Conservation (phyloP, 306 rosid species). For the Gillenia trifoliata region DNA sequence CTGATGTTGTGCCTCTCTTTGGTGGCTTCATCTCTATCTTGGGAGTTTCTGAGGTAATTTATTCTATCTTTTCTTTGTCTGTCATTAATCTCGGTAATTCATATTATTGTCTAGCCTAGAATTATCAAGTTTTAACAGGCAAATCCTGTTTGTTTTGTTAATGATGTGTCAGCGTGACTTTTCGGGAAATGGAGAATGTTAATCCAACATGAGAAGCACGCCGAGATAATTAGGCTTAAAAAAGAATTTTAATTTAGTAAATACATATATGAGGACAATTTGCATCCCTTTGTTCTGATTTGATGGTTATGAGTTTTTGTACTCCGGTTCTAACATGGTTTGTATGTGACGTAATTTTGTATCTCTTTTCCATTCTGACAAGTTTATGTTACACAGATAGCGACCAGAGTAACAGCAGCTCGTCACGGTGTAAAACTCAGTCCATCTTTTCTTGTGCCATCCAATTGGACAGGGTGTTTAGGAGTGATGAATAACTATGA, state of each 20-base stretch:
- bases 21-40: constrained; percentile 77
- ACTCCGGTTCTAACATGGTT: neutral
- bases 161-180: no score
- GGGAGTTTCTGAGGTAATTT: constrained; percentile 88
- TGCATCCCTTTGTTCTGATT: neutral
- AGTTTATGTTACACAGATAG: constrained; percentile 45
- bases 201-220: neutral
- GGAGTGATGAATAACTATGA: constrained; percentile 96
- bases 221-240: neutral
- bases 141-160: no score
- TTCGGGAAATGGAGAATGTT: neutral
- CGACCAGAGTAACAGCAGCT: constrained; percentile 88
- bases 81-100: neutral
- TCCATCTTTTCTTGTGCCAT: constrained; percentile 91
- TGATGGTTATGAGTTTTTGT: neutral
- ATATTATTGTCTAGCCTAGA: neutral
- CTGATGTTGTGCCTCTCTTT: constrained; percentile 79
- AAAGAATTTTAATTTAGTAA: constrained; percentile 3
- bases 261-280: neutral
- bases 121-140: neutral
- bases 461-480: constrained; percentile 90
- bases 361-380: neutral
- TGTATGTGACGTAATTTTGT: neutral
- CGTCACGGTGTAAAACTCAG: constrained; percentile 80
- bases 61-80: neutral